These are phyloP conservation scores for Lagenidium giganteum DNA, from an alignment of 352 stramenopile genomes.

Conservation along the genomic window DNA sequence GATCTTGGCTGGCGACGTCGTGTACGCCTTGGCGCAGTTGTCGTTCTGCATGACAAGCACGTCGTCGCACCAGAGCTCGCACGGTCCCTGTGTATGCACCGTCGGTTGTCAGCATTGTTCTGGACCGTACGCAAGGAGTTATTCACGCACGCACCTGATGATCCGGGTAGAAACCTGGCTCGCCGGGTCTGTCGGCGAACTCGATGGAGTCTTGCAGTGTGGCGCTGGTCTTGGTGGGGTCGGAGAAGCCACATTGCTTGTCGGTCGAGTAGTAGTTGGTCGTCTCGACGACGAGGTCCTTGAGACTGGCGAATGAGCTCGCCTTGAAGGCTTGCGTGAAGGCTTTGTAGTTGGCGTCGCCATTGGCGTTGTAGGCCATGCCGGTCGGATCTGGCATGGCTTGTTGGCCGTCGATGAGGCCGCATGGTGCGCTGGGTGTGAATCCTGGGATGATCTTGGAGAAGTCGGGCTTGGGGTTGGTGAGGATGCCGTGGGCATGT, in stretches of 20 bases:
- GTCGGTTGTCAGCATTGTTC: too few relatives aligned
- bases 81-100: conserved; percentile 43
- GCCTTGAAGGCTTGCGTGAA: conserved; percentile 11
- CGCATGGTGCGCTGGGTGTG: too few relatives aligned
- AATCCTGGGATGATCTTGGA: too few relatives aligned
- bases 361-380: conserved; percentile 8
- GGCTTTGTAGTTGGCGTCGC: background rate
- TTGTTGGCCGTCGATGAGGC: conserved; percentile 7
- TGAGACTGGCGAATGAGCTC: conserved; percentile 12
- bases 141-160: too few relatives aligned
- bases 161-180: conserved; percentile 12
- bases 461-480: too few relatives aligned
- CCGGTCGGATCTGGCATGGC: conserved; percentile 4
- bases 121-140: too few relatives aligned
- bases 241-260: too few relatives aligned
- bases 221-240: too few relatives aligned
- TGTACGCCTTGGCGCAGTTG: conserved; percentile 39
- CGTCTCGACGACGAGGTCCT: conserved; percentile 17
- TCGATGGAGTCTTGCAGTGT: too few relatives aligned
- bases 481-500: too few relatives aligned
- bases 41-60: conserved; percentile 34
- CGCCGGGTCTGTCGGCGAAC: conserved; percentile 3
- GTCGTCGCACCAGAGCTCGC: conserved; percentile 52
- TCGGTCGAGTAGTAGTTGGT: too few relatives aligned
- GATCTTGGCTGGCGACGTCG: conserved; percentile 22